A percentile compares a stretch with the other conserved stretches of the same genome.
Conservation (phyloP, 2,329 filamentous ascomycete species). For the Sarocladiaceae sp. region DNA sequence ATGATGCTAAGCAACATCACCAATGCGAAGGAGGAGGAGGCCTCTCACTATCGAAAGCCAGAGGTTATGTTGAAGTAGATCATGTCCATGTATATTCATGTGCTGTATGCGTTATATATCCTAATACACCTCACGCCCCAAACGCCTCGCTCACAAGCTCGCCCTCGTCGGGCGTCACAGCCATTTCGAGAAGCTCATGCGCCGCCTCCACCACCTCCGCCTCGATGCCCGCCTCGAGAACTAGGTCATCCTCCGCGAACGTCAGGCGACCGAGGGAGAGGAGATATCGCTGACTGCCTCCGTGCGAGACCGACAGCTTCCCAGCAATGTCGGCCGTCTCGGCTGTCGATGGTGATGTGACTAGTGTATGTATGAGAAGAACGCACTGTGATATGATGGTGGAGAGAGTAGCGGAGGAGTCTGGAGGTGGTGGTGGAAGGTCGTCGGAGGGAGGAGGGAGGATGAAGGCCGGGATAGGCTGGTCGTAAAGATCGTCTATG, state of each 20-base stretch:
- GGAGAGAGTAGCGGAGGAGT: slow-evolving; percentile 28
- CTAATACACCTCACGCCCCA: slow-evolving; percentile 21
- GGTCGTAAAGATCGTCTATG: slow-evolving; percentile 67
- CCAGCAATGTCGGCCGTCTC: slow-evolving; percentile 54
- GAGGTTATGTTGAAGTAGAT: too few species aligned
- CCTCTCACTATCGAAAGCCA: too few species aligned
- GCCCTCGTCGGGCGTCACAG: slow-evolving; percentile 68
- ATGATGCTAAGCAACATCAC: too few species aligned
- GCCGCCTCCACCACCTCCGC: slow-evolving; percentile 75
- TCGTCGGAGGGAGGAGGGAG: slow-evolving; percentile 17
- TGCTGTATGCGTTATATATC: not conserved
- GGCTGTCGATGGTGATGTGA: slow-evolving; percentile 41
- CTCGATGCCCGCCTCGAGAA: slow-evolving; percentile 71
- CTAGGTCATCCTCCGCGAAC: slow-evolving; percentile 70
- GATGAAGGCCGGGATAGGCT: slow-evolving; percentile 37
- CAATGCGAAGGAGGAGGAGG: too few species aligned
- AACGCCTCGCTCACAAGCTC: slow-evolving; percentile 37
- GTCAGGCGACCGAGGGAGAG: slow-evolving; percentile 77
- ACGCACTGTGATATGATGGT: slow-evolving; percentile 43
- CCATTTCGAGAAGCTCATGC: slow-evolving; percentile 72
- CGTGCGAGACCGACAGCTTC: slow-evolving; percentile 63
- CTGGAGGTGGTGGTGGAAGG: slow-evolving; percentile 10
- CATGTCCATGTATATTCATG: too few species aligned
- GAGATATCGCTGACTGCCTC: slow-evolving; percentile 75
- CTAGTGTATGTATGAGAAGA: slow-evolving; percentile 44